Evolutionary conservation across 331 rosid species (phyloP).

Genomic region (Telfairia occidentalis): DNA sequence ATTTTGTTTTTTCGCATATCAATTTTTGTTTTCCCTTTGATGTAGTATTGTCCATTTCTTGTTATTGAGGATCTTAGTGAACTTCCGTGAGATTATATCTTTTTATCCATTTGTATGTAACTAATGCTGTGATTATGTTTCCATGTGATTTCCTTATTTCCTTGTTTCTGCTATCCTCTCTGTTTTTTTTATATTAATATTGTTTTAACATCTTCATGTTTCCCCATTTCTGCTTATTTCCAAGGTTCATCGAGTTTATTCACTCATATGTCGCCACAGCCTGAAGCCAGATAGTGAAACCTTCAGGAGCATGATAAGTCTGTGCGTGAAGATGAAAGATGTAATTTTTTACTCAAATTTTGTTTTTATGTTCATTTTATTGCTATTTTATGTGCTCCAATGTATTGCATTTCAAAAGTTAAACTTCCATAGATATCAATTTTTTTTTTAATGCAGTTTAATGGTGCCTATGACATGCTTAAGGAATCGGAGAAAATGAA

Average conservation of each 20-base stretch:
- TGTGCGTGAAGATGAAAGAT: constrained; percentile 55
- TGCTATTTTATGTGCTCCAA: constrained; percentile 12
- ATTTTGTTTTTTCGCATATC: background rate
- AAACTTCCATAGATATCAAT: constrained; percentile 7
- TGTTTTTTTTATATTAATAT: constrained; percentile 1
- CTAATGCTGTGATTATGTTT: background rate
- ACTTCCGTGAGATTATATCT: background rate
- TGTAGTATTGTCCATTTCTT: background rate
- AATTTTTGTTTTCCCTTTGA: background rate
- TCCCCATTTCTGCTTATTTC: constrained; percentile 4
- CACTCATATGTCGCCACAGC: constrained; percentile 31
- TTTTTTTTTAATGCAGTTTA: constrained; percentile 42
- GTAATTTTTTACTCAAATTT: constrained; percentile 30
- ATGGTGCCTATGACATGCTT: constrained; percentile 52
- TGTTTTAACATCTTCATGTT: constrained; percentile 16
- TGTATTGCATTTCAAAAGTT: constrained; percentile 8
- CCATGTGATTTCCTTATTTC: background rate
- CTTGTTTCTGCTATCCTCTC: background rate
- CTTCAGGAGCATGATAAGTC: constrained; percentile 54
- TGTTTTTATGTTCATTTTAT: constrained; percentile 14
- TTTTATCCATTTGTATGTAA: background rate
- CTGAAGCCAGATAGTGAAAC: constrained; percentile 45
- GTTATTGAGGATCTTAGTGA: background rate
- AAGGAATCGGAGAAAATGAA: constrained; percentile 37
- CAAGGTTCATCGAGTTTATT: constrained; percentile 58